Percentiles rank a stretch among this genome's conserved stretches.
Evolutionary conservation across 2,329 filamentous ascomycete species (phyloP).

Genomic region (Aspergillus sp.): DNA sequence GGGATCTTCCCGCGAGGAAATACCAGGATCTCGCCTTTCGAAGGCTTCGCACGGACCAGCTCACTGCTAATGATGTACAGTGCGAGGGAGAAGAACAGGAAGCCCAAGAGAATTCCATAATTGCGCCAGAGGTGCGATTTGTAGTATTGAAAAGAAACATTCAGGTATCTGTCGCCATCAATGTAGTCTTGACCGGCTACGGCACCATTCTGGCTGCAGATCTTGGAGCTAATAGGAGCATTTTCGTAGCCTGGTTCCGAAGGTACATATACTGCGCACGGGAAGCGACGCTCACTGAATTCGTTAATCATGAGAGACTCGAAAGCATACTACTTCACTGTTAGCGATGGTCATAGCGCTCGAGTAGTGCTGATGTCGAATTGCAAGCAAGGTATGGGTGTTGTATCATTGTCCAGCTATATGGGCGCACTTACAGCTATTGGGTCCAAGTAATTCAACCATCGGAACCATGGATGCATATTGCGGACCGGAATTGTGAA

Average conservation of each 20-base stretch:
- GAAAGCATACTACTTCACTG: slow-evolving; percentile 63
- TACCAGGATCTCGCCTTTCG: slow-evolving; percentile 72
- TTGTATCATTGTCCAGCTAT: neutral
- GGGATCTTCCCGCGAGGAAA: slow-evolving; percentile 71
- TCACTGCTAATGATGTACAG: slow-evolving; percentile 66
- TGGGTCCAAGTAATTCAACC: slow-evolving; percentile 80
- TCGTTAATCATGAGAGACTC: slow-evolving; percentile 84
- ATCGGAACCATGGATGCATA: slow-evolving; percentile 79
- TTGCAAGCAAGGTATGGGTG: neutral
- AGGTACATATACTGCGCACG: slow-evolving; percentile 51
- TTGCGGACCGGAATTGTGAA: slow-evolving; percentile 53
- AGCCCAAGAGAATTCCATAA: slow-evolving; percentile 66
- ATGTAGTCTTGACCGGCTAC: slow-evolving; percentile 57
- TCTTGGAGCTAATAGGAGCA: slow-evolving; percentile 42
- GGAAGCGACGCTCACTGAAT: slow-evolving; percentile 66
- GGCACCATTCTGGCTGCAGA: slow-evolving; percentile 63
- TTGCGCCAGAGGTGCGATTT: slow-evolving; percentile 65
- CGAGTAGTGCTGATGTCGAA: neutral
- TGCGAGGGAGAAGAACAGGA: slow-evolving; percentile 60
- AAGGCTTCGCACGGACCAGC: slow-evolving; percentile 62
- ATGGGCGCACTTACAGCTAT: slow-evolving; percentile 51
- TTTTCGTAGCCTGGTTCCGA: slow-evolving; percentile 44
- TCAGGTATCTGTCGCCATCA: slow-evolving; percentile 61
- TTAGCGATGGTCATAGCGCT: neutral
- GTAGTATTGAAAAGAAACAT: slow-evolving; percentile 58